Percentiles rank a stretch among this genome's conserved stretches.
Conservation (phyloP, 306 rosid species). For the Boehmeria nivea region DNA sequence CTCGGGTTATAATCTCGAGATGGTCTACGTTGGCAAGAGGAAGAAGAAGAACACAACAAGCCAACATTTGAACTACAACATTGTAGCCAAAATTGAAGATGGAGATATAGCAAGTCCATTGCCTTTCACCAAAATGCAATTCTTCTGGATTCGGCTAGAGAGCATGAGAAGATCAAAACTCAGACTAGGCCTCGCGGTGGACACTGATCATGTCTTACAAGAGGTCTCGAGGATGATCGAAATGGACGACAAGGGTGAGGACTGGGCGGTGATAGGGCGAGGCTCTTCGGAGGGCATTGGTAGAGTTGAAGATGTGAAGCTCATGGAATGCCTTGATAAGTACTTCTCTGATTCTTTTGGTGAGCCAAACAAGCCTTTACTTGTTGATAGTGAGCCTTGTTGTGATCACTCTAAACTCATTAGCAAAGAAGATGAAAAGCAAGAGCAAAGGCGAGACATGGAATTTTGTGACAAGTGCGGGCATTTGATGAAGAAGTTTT, state of each 20-base stretch:
- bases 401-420: constrained; percentile 31
- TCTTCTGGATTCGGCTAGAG: constrained; percentile 61
- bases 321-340: constrained; percentile 30
- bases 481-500: constrained; percentile 41
- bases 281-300: constrained; percentile 33
- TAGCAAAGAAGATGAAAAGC: constrained; percentile 14
- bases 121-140: constrained; percentile 20
- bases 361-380: constrained; percentile 12
- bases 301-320: constrained; percentile 34
- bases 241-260: constrained; percentile 24
- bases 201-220: constrained; percentile 26
- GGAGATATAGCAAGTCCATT: constrained; percentile 19
- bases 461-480: constrained; percentile 41
- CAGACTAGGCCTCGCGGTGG: constrained; percentile 19
- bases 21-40: constrained; percentile 42
- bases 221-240: constrained; percentile 43
- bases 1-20: constrained; percentile 42
- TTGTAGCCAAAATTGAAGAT: constrained; percentile 12
- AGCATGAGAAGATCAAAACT: constrained; percentile 50
- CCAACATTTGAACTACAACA: constrained; percentile 15
- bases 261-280: constrained; percentile 53
- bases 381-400: constrained; percentile 32
- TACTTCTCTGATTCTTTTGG: neutral
- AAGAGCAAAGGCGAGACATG: constrained; percentile 22
- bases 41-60: constrained; percentile 15